These are phyloP conservation scores for Elongisporangium undulatum DNA, from an alignment of 352 stramenopile species.

Conservation along the genomic window DNA sequence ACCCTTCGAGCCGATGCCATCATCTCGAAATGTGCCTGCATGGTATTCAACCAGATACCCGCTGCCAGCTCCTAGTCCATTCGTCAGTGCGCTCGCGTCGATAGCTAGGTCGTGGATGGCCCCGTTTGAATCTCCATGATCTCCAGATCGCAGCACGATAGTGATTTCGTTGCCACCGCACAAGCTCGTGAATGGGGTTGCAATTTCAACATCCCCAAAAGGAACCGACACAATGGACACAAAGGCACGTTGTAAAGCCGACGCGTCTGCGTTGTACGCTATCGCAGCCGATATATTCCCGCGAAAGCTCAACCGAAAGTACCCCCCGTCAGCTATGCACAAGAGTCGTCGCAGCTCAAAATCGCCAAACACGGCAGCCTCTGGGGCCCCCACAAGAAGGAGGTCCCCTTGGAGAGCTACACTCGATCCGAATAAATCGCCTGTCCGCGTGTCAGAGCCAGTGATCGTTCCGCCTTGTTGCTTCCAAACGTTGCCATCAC, in stretches of 20 bases:
- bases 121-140: constrained; percentile 48
- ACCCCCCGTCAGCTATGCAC: constrained; percentile 71
- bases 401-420: constrained; percentile 52
- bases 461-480: constrained; percentile 57
- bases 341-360: constrained; percentile 69
- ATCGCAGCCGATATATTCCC: constrained; percentile 49
- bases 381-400: constrained; percentile 59
- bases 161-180: constrained; percentile 49
- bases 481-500: constrained; percentile 67
- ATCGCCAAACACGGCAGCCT: constrained; percentile 61
- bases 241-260: constrained; percentile 43
- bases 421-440: constrained; percentile 72
- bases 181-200: constrained; percentile 40
- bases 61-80: constrained; percentile 17
- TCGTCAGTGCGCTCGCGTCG: constrained; percentile 37
- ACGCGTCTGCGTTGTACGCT: constrained; percentile 48
- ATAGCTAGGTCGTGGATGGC: constrained; percentile 58
- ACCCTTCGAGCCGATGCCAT: constrained; percentile 55
- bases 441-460: constrained; percentile 48
- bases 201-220: constrained; percentile 44
- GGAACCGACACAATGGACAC: constrained; percentile 53
- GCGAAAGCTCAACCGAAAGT: constrained; percentile 58
- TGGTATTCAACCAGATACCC: constrained; percentile 53
- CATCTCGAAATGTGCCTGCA: constrained; percentile 51
- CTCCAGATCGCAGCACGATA: constrained; percentile 44